A percentile compares a stretch with the other conserved stretches of the same genome.
These are phyloP conservation scores for Ceratobasidium sp. DNA, from an alignment of 1,284 basidiomycete species.

Conservation along the genomic window DNA sequence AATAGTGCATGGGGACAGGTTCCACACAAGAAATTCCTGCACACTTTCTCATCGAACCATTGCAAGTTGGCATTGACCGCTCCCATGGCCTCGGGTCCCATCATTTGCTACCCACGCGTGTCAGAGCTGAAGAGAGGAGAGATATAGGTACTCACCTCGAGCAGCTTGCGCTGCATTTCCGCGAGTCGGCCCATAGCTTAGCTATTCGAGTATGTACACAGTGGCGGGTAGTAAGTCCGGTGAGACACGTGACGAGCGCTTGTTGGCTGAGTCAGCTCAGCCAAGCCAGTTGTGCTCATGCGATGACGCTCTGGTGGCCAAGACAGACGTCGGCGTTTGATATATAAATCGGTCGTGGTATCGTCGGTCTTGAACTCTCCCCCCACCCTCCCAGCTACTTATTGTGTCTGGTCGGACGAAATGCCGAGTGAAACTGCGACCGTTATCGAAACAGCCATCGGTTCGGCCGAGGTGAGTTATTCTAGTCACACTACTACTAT, in stretches of 20 bases:
- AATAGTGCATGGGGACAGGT: constrained; percentile 97
- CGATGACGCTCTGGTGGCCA: constrained; percentile 2
- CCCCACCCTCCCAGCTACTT: background rate
- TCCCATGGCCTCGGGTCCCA: constrained; percentile 99
- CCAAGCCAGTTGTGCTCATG: background rate
- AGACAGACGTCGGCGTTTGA: background rate
- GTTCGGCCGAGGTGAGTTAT: constrained; percentile 31
- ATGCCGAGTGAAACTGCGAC: constrained; percentile 8
- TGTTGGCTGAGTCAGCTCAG: background rate
- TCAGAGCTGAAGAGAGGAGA: constrained; percentile 20
- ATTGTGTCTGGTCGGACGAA: background rate
- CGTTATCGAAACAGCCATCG: constrained; percentile 7
- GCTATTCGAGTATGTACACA: background rate
- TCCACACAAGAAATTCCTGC: constrained; percentile 97
- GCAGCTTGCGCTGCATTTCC: constrained; percentile 91
- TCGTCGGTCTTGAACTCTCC: background rate
- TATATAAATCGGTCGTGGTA: background rate
- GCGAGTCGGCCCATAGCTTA: constrained; percentile 75
- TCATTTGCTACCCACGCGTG: constrained; percentile 82
- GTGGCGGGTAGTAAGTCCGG: background rate
- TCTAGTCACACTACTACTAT: background rate
- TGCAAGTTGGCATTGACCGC: constrained; percentile 89
- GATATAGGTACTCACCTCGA: constrained; percentile 65
- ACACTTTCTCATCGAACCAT: constrained; percentile 99
- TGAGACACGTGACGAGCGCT: background rate